A percentile compares a stretch with the other conserved stretches of the same genome.
These are phyloP conservation scores for Afroboletus lepidellus DNA, from an alignment of 1,284 basidiomycete species.

Conservation along the genomic window DNA sequence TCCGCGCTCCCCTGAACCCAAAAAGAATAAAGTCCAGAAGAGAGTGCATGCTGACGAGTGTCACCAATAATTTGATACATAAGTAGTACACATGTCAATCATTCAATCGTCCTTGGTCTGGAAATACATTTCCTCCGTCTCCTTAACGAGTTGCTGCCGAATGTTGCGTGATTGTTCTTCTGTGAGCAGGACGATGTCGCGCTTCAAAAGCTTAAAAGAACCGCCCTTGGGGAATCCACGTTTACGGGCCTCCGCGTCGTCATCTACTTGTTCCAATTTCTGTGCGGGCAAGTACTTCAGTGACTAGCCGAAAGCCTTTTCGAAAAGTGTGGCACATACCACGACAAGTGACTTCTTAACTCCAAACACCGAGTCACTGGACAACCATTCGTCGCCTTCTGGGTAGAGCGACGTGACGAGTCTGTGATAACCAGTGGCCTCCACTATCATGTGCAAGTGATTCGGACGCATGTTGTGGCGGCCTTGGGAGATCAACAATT, in stretches of 20 bases:
- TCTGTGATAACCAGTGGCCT: conserved; percentile 68
- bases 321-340: conserved; percentile 41
- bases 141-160: conserved; percentile 3
- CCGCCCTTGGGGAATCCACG: conserved; percentile 61
- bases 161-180: conserved; percentile 34
- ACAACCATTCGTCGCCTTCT: conserved; percentile 63
- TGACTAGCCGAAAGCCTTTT: conserved; percentile 1
- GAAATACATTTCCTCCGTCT: conserved; percentile 3
- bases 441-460: conserved; percentile 75
- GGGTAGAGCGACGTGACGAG: conserved; percentile 77
- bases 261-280: conserved; percentile 50
- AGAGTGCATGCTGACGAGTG: not conserved
- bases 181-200: conserved; percentile 61
- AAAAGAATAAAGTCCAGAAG: not conserved
- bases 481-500: conserved; percentile 54
- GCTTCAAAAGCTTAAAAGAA: conserved; percentile 59
- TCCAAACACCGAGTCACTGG: conserved; percentile 77
- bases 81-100: not conserved
- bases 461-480: conserved; percentile 79
- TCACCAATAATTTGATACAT: not conserved
- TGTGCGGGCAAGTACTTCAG: conserved; percentile 23
- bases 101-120: conserved; percentile 6
- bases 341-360: conserved; percentile 64
- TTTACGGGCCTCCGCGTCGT: conserved; percentile 52
- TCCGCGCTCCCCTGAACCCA: not conserved